Evolutionary conservation across 768 basidiomycete species (phyloP), one percentile per base, ranked within the genome.

Genomic region (Lentinula raphanica): DNA sequence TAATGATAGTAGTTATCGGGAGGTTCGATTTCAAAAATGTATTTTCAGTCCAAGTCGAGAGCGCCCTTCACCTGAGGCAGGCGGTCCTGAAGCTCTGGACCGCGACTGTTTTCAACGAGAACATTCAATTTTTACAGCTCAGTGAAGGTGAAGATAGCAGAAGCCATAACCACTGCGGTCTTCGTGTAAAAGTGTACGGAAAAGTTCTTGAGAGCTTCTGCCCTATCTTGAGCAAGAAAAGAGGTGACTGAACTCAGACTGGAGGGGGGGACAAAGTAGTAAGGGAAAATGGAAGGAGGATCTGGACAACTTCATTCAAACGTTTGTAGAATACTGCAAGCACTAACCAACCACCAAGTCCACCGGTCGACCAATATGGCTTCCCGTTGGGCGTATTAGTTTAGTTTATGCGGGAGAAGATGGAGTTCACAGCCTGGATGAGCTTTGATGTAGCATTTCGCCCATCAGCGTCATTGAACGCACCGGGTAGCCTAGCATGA

Each of bases 331-430:
- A 96, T 80, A 53, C 97, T 96, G 72, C 88, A 99, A 2, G 97
- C 96, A n/a, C n/a, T n/a, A n/a, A n/a, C n/a, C n/a, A 32, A 97
- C 98, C 5, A 62, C 96, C 97, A 46, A 99, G 82, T 74, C 98
- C 97, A 74, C 98, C 97, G 73, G 98, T 99, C 58, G 97, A 84
- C 13, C 97, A 86, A 74, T 98, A 98, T 13, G 95, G 93, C 75
- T 92, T 95, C 44, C 96, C 96, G 67, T n/a, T n/a, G n/a, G n/a
- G n/a, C n/a, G n/a, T n/a, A n/a, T n/a, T n/a, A n/a, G n/a, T n/a
- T n/a, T n/a, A n/a, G n/a, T n/a, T n/a, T n/a, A 98, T 98, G 7
- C 32, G 32, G 32, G 32, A 35, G 32, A 35, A 35, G 32, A 35
- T 35, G 5, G 9, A 13, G 32, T n/a, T n/a, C n/a, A 35, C 32